phyloP scores from a whole-genome alignment of 2,329 filamentous ascomycete genomes.

The Periconia sp. region DNA sequence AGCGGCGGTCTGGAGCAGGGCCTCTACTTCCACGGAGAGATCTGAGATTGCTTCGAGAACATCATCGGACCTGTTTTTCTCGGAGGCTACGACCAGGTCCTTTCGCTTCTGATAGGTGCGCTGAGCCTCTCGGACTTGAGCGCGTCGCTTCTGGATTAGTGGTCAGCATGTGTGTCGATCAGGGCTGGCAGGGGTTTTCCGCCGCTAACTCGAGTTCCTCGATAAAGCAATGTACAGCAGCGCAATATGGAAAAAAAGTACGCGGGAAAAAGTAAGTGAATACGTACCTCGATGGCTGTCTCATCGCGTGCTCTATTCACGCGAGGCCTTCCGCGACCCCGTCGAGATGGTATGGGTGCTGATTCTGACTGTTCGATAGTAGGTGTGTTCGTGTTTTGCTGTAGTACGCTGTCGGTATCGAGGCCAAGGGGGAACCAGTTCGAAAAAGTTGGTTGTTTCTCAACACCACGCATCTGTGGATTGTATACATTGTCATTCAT shows the following conservation, averaged over 20 bases:
- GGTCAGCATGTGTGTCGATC: background rate
- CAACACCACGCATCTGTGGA: background rate
- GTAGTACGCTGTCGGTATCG: background rate
- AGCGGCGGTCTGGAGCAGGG: conserved; percentile 16
- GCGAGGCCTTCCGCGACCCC: conserved; percentile 24
- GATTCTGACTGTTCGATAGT: background rate
- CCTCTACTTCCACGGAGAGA: conserved; percentile 22
- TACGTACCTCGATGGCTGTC: conserved; percentile 23
- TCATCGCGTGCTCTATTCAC: conserved; percentile 15
- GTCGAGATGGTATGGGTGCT: conserved; percentile 4
- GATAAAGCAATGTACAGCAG: background rate
- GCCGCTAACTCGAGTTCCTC: no score
- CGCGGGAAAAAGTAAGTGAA: background rate
- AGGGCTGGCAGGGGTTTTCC: background rate
- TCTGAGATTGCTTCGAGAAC: conserved; percentile 24
- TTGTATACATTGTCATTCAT: background rate
- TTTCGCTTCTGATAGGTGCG: conserved; percentile 27
- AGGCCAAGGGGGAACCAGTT: background rate
- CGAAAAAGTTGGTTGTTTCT: background rate
- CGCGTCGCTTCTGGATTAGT: conserved; percentile 24
- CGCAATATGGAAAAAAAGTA: background rate
- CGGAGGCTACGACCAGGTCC: conserved; percentile 18
- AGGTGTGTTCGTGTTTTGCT: background rate
- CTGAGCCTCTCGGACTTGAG: conserved; percentile 27
- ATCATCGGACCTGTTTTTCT: conserved; percentile 19